Conservation (phyloP, 805 yeast species). For the Komagataella pastoris region DNA sequence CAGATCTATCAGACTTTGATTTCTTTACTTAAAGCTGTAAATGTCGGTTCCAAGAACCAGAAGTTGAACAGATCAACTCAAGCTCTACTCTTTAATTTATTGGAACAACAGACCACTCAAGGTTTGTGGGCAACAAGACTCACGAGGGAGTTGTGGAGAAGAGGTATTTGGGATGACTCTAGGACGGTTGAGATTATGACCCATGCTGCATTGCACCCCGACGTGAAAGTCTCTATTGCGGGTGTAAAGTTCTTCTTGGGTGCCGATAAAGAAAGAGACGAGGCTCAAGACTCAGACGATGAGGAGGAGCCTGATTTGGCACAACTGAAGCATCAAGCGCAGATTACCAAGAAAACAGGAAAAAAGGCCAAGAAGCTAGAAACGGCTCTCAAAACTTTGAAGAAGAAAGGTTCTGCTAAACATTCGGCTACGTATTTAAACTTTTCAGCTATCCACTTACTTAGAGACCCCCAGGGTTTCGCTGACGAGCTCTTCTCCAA, state of each 20-base stretch:
- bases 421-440: conserved; percentile 61
- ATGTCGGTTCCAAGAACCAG: conserved; percentile 82
- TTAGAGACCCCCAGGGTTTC: conserved; percentile 96
- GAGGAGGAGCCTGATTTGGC: conserved; percentile 65
- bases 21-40: conserved; percentile 66
- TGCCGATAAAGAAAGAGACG: conserved; percentile 90
- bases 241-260: conserved; percentile 89
- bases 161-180: conserved; percentile 97
- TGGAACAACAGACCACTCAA: conserved; percentile 63
- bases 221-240: conserved; percentile 74
- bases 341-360: conserved; percentile 68
- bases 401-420: conserved; percentile 48
- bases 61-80: conserved; percentile 84
- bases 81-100: conserved; percentile 75
- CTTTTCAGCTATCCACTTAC: conserved; percentile 86
- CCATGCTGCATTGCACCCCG: conserved; percentile 83
- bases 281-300: conserved; percentile 58
- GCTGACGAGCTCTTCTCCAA: conserved; percentile 71
- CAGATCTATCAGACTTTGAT: conserved; percentile 75
- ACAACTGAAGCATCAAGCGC: conserved; percentile 67
- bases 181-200: conserved; percentile 97
- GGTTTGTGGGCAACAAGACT: conserved; percentile 95
- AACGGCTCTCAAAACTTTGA: conserved; percentile 52
- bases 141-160: conserved; percentile 92
- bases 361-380: conserved; percentile 76